Percentiles rank a stretch among this genome's conserved stretches.
These are phyloP conservation scores for Rheum nobile DNA, from an alignment of 148 eudicot genomes.

Conservation along the genomic window DNA sequence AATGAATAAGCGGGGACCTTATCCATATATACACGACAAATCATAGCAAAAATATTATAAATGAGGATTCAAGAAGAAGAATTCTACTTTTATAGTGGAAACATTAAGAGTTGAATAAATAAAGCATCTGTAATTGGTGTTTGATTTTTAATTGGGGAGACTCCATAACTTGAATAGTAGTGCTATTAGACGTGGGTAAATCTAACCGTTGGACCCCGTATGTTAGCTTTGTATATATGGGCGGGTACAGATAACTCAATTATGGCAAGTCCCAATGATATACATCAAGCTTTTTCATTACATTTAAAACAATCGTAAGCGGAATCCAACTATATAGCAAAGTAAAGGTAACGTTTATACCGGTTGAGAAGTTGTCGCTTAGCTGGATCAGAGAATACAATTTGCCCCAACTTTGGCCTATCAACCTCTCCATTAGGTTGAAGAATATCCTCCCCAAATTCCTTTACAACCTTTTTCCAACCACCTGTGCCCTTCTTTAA, in stretches of 20 bases:
- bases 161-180: too few species aligned
- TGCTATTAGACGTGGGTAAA: too few species aligned
- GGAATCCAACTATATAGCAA: neutral
- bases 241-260: neutral
- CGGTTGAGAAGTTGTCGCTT: slow-evolving; percentile 81
- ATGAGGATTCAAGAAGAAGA: neutral
- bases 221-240: neutral
- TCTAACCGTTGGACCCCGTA: too few species aligned
- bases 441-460: slow-evolving; percentile 76
- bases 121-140: neutral
- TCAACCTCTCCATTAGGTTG: slow-evolving; percentile 80
- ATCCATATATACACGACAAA: neutral
- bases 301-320: neutral
- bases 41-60: neutral
- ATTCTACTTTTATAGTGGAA: neutral
- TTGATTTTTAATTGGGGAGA: too few species aligned
- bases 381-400: slow-evolving; percentile 69
- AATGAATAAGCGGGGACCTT: neutral
- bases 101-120: too few species aligned
- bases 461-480: slow-evolving; percentile 78
- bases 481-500: slow-evolving; percentile 92
- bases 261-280: neutral
- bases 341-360: slow-evolving; percentile 19
- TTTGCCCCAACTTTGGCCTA: slow-evolving; percentile 64
- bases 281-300: neutral